Evolutionary conservation across 495 filamentous ascomycete species (phyloP).

Genomic region (Neurospora sp.): DNA sequence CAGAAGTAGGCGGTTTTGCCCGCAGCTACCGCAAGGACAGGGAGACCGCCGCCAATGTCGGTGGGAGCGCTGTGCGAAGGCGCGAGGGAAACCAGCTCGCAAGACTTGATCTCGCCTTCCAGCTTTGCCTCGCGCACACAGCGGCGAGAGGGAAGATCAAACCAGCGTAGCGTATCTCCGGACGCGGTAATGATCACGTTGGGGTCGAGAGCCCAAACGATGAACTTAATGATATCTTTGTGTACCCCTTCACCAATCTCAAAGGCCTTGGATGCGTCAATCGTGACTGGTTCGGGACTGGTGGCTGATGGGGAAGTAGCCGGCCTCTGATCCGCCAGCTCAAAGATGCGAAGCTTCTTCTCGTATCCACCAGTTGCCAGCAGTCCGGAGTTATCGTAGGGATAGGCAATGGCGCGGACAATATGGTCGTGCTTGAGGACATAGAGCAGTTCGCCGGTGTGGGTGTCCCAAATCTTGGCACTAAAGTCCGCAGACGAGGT

Average conservation of each 20-base stretch:
- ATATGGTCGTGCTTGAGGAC: slow-evolving; percentile 89
- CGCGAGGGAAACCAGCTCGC: slow-evolving; percentile 63
- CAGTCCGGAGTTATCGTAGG: slow-evolving; percentile 65
- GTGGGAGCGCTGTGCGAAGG: slow-evolving; percentile 27
- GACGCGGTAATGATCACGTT: slow-evolving; percentile 85
- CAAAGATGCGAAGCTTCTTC: slow-evolving; percentile 93
- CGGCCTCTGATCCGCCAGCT: slow-evolving; percentile 49
- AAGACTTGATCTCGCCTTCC: slow-evolving; percentile 77
- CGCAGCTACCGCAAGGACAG: slow-evolving; percentile 56
- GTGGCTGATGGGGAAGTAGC: slow-evolving; percentile 7
- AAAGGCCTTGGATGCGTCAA: slow-evolving; percentile 48
- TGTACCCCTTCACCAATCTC: slow-evolving; percentile 83
- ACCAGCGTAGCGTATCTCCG: slow-evolving; percentile 88
- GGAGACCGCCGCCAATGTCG: slow-evolving; percentile 44
- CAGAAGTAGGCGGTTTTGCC: slow-evolving; percentile 92
- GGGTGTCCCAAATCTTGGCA: slow-evolving; percentile 94
- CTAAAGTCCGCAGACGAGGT: slow-evolving; percentile 95
- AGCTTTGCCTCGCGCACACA: slow-evolving; percentile 62
- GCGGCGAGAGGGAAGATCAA: slow-evolving; percentile 67
- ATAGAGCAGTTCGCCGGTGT: slow-evolving; percentile 81
- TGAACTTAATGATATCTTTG: slow-evolving; percentile 80
- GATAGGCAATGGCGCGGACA: slow-evolving; percentile 85
- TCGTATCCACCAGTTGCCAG: slow-evolving; percentile 86
- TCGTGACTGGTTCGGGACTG: slow-evolving; percentile 21
- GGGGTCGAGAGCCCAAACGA: slow-evolving; percentile 81